Conservation (phyloP, 179 eudicot genomes). For the Silene noctiflora region DNA sequence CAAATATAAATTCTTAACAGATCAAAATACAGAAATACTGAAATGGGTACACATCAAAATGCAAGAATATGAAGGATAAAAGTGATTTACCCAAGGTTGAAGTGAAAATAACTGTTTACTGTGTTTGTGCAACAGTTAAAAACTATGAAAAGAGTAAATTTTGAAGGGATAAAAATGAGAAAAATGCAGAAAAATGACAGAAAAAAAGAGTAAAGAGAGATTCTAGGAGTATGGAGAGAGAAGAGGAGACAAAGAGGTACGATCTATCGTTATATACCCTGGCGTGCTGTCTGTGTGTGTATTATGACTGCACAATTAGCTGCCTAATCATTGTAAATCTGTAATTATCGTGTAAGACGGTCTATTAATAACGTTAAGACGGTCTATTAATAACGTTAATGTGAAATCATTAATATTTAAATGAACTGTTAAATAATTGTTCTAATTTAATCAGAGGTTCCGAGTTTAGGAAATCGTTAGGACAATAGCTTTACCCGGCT, state of each 20-base stretch:
- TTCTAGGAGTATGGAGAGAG: constrained; percentile 32
- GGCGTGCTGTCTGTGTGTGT: background rate
- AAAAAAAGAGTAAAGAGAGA: constrained; percentile 25
- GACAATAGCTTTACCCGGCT: too few relatives aligned
- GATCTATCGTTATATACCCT: constrained; percentile 8
- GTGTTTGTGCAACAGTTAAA: background rate
- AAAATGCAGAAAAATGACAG: background rate
- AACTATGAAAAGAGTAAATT: background rate
- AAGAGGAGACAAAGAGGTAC: constrained; percentile 17
- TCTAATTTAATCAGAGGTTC: too few relatives aligned
- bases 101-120: constrained; percentile 5
- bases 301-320: background rate
- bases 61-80: background rate
- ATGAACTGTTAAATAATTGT: too few relatives aligned
- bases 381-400: too few relatives aligned
- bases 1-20: background rate
- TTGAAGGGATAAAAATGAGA: background rate
- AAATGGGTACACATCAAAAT: background rate
- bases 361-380: too few relatives aligned
- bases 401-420: too few relatives aligned
- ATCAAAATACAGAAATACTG: background rate
- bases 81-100: background rate
- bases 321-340: background rate
- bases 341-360: too few relatives aligned
- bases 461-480: too few relatives aligned